Conservation (phyloP, 305 asterid species). For the Solanum hybrid region DNA sequence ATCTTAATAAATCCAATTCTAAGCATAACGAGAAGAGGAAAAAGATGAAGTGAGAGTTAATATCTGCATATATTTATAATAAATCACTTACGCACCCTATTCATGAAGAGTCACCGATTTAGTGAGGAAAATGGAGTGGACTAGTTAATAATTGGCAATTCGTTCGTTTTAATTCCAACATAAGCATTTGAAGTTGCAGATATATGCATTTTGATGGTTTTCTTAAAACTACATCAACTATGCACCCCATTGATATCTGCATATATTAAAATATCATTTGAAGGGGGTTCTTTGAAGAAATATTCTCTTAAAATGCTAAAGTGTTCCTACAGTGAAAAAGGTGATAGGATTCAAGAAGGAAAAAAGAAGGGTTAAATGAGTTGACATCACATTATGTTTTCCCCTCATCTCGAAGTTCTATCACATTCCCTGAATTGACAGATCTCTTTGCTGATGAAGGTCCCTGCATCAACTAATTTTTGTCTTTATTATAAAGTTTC, state of each 20-base stretch:
- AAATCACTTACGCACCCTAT: neutral
- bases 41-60: neutral
- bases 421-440: neutral
- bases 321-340: neutral
- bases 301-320: neutral
- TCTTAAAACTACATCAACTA: neutral
- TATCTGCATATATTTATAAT: neutral
- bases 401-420: neutral
- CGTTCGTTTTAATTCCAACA: neutral
- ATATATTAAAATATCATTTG: neutral
- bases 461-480: conserved; percentile 1
- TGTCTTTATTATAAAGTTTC: neutral
- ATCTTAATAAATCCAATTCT: neutral
- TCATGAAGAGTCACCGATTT: neutral
- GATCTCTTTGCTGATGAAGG: neutral
- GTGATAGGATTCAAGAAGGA: neutral
- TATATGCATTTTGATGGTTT: neutral
- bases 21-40: neutral
- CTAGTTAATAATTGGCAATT: neutral
- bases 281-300: neutral
- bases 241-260: neutral
- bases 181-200: neutral
- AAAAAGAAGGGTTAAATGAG: neutral
- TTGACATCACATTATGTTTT: neutral
- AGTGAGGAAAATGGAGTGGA: neutral